Percentiles rank a stretch among this genome's conserved stretches.
phyloP scores from a whole-genome alignment of 1,139 yeast genomes.

The Geotrichum siamense region DNA sequence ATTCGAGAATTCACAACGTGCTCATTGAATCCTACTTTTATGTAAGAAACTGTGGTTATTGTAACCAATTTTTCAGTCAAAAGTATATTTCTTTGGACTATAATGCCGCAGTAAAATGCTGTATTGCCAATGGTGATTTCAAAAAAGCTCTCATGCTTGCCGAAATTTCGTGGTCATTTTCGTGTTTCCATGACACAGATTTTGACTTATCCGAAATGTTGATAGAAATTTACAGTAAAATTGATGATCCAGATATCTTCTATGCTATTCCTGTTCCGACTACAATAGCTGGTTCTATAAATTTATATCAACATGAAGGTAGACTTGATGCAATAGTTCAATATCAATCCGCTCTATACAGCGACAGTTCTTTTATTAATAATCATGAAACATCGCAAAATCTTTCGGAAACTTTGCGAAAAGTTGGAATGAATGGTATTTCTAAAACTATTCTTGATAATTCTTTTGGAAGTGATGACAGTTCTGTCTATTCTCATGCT shows the following conservation, averaged over 20 bases:
- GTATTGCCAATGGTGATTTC: conserved; percentile 3
- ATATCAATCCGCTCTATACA: conserved; percentile 15
- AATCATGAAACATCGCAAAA: not conserved
- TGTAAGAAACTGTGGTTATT: conserved; percentile 4
- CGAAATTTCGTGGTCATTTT: conserved; percentile 14
- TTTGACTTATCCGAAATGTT: conserved; percentile 4
- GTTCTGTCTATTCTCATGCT: conserved; percentile 29
- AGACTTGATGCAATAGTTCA: conserved; percentile 11
- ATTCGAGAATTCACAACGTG: conserved; percentile 5
- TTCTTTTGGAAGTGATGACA: conserved; percentile 7
- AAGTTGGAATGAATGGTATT: conserved; percentile 15
- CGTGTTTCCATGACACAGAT: conserved; percentile 1
- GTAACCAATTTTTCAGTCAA: not conserved
- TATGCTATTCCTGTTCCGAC: conserved; percentile 16
- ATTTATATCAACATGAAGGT: conserved; percentile 12
- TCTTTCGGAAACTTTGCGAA: conserved; percentile 11
- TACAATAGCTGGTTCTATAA: conserved; percentile 8
- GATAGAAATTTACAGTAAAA: conserved; percentile 7
- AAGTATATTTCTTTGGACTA: conserved; percentile 6
- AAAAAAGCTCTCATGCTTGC: conserved; percentile 13
- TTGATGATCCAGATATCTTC: conserved; percentile 17
- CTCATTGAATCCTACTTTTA: conserved; percentile 12
- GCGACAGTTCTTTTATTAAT: conserved; percentile 3
- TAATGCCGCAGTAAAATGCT: conserved; percentile 7
- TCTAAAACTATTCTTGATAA: conserved; percentile 15